A percentile compares a stretch with the other conserved stretches of the same genome.
Conservation (phyloP, 768 basidiomycete genomes). For the Sarcodon sp. region DNA sequence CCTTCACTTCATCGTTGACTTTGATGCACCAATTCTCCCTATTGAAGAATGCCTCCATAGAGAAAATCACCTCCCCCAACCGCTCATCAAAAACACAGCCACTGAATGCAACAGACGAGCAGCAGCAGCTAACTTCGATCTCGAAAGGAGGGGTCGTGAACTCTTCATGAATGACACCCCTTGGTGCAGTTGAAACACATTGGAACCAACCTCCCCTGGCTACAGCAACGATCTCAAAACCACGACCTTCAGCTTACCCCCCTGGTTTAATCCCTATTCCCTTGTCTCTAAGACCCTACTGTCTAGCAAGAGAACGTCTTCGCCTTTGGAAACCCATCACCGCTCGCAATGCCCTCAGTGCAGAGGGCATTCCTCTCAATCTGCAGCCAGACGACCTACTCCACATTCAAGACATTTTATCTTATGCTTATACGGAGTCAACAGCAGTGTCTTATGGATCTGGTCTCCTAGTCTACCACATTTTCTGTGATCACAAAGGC, state of each 20-base stretch:
- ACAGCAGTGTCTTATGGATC: constrained; percentile 24
- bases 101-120: neutral
- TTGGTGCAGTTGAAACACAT: neutral
- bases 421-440: constrained; percentile 13
- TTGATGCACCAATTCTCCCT: neutral
- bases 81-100: neutral
- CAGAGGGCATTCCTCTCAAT: neutral
- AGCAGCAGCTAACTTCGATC: neutral
- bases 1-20: neutral
- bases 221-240: constrained; percentile 3
- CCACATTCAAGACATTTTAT: constrained; percentile 14
- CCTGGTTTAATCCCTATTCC: neutral
- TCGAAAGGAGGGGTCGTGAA: neutral
- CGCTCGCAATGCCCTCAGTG: neutral
- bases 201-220: neutral
- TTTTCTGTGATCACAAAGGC: constrained; percentile 20
- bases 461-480: constrained; percentile 24
- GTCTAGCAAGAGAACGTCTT: constrained; percentile 4
- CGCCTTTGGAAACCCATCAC: constrained; percentile 1
- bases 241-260: neutral
- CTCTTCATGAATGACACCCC: neutral
- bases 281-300: constrained; percentile 4
- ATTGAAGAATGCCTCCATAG: neutral
- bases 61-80: neutral
- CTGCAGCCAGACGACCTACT: constrained; percentile 7